Evolutionary conservation across 306 rosid genomes (phyloP), one percentile per base, ranked within the genome.

Genomic region (Senna tora): DNA sequence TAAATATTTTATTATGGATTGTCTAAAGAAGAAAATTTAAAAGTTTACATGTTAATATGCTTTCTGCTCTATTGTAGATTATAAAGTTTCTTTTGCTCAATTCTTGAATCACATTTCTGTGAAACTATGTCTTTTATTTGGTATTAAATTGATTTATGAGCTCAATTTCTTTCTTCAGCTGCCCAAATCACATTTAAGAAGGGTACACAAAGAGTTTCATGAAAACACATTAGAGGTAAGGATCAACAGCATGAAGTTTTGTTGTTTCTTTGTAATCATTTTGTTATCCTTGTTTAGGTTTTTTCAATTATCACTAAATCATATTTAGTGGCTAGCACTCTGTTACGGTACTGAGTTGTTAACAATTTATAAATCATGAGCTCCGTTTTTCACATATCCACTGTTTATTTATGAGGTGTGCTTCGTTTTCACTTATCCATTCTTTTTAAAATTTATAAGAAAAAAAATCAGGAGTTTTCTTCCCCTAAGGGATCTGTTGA

Each of bases 131-230:
- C 43, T 34, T 51, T 62, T 14, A 58, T 72, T 66, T 33, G 52
- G 33, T 69, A 47, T 56, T 21, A 52, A 75, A 72, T 49, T 80
- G 51, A 83, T 75, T 38, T 71, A 68, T 73, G 77, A 20, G 45
- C 72, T 73, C 71, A 63, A 45, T 81, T 83, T 65, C 70, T 83
- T 78, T 87, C 66, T 71, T 69, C 89, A 93, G 98, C 88, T 93
- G 84, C 88, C 92, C 25, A 87, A 84, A 79, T 76, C 85, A 51
- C 92, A 91, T 80, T 79, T 93, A 61, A 86, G 97, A 85, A 87
- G 46, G 79, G 96, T 91, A 46, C 98, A 93, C 84, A 81, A 77
- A 83, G 96, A 86, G 78, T 93, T 93, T 84, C 98, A 93, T 74
- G 94, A 93, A 73, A 86, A 89, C 80, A 80, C 79, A 28, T 5